Percentiles rank a stretch among this genome's conserved stretches.
phyloP scores from a whole-genome alignment of 192 early-diverging fungal genomes.

The Coemansia sp. region DNA sequence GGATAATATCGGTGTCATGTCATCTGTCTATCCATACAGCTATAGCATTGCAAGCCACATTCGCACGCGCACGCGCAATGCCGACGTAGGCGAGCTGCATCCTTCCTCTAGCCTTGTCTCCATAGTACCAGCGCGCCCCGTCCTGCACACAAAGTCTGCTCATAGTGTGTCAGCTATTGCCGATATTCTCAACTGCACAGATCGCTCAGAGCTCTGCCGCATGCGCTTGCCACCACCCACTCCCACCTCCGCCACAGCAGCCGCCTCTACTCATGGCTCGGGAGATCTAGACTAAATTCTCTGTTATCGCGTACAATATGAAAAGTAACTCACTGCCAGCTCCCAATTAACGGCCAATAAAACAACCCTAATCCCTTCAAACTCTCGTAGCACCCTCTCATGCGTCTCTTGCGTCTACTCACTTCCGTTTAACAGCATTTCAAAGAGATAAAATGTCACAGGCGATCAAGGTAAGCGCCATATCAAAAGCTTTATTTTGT shows the following conservation, averaged over 20 bases:
- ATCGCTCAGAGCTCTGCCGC: conserved; percentile 54
- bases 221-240: conserved; percentile 54
- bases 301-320: too few relatives aligned
- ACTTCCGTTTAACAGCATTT: too few relatives aligned
- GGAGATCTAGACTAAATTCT: conserved; percentile 28
- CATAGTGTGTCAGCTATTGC: conserved; percentile 56
- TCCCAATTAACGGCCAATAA: too few relatives aligned
- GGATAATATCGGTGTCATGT: conserved; percentile 46
- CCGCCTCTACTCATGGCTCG: conserved; percentile 21
- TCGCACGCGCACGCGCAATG: conserved; percentile 35
- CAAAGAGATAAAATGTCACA: not conserved
- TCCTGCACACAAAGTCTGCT: conserved; percentile 44
- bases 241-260: conserved; percentile 32
- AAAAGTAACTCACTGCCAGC: too few relatives aligned
- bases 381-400: too few relatives aligned
- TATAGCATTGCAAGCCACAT: conserved; percentile 57
- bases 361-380: not conserved
- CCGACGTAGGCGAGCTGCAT: conserved; percentile 7
- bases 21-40: conserved; percentile 52
- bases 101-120: conserved; percentile 12
- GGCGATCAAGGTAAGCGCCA: conserved; percentile 7
- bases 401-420: too few relatives aligned
- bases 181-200: conserved; percentile 57
- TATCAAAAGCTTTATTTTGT: not conserved
- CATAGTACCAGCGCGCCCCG: conserved; percentile 15